A percentile compares a stretch with the other conserved stretches of the same genome.
These are phyloP conservation scores for Austroboletus novae-zelandiae DNA, from an alignment of 1,284 basidiomycete species.

Conservation along the genomic window DNA sequence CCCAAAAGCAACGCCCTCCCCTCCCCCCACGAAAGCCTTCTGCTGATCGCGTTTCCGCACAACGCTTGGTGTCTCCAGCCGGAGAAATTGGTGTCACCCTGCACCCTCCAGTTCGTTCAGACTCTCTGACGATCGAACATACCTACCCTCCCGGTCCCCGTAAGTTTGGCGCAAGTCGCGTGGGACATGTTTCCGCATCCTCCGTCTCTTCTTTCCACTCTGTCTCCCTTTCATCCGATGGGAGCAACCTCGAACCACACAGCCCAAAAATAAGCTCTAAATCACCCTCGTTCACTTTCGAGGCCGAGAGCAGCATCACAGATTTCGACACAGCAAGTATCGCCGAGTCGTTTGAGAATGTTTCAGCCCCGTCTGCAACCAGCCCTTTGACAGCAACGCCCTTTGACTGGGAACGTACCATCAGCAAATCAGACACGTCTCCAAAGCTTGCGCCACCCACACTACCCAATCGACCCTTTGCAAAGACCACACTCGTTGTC, in stretches of 20 bases:
- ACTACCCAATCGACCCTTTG: conserved; percentile 51
- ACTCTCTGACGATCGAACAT: conserved; percentile 51
- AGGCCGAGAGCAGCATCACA: conserved; percentile 33
- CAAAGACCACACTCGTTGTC: conserved; percentile 22
- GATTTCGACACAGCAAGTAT: conserved; percentile 58
- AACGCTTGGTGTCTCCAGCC: conserved; percentile 18
- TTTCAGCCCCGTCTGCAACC: conserved; percentile 46
- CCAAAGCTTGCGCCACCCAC: conserved; percentile 47
- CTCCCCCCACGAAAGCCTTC: conserved; percentile 68
- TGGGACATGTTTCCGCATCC: conserved; percentile 57
- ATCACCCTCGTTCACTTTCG: conserved; percentile 45
- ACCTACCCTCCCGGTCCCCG: conserved; percentile 50
- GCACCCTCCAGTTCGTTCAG: conserved; percentile 37
- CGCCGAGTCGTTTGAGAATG: conserved; percentile 69
- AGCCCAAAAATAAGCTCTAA: conserved; percentile 17
- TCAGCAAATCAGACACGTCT: conserved; percentile 20
- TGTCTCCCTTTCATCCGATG: conserved; percentile 72
- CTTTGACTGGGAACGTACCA: conserved; percentile 47
- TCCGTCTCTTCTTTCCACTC: conserved; percentile 81
- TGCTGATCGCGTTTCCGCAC: conserved; percentile 36
- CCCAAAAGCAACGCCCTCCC: conserved; percentile 45
- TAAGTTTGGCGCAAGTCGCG: conserved; percentile 32
- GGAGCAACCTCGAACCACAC: conserved; percentile 40
- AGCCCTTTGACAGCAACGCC: conserved; percentile 42
- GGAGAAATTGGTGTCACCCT: conserved; percentile 18